Evolutionary conservation across 805 yeast species (phyloP).

Genomic region (Saccharomycopsis fermentans): DNA sequence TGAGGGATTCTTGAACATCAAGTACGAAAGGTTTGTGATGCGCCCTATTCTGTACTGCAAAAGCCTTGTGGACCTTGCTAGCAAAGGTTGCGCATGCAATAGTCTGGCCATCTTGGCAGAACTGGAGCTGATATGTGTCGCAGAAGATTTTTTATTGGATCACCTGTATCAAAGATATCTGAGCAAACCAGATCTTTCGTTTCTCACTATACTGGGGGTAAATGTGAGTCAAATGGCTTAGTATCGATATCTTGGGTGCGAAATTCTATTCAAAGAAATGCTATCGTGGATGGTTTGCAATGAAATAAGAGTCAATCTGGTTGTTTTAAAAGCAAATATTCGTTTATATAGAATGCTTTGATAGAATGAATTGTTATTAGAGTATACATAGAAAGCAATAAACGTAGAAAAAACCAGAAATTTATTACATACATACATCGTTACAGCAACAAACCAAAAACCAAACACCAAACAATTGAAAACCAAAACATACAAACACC

Average conservation of each 20-base stretch:
- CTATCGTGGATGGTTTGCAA: no score
- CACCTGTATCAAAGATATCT: not conserved
- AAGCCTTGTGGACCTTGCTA: not conserved
- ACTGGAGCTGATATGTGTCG: not conserved
- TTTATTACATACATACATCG: no score
- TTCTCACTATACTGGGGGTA: no score
- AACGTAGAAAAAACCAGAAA: not conserved
- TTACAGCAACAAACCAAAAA: no score
- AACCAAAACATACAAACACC: no score
- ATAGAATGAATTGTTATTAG: no score
- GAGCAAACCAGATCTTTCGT: no score
- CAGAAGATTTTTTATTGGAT: not conserved
- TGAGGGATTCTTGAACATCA: not conserved
- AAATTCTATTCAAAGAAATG: no score
- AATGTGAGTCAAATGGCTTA: no score
- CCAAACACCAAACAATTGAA: no score
- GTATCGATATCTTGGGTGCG: no score
- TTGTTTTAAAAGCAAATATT: constrained; percentile 1
- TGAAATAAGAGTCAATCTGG: no score
- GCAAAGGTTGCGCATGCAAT: not conserved
- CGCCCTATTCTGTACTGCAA: not conserved
- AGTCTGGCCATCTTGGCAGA: not conserved
- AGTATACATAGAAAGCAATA: not conserved
- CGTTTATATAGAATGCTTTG: not conserved
- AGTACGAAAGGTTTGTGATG: not conserved